Percentiles rank a stretch among this genome's conserved stretches.
phyloP scores from a whole-genome alignment of 2,329 filamentous ascomycete species.

The Fulvia fulva region DNA sequence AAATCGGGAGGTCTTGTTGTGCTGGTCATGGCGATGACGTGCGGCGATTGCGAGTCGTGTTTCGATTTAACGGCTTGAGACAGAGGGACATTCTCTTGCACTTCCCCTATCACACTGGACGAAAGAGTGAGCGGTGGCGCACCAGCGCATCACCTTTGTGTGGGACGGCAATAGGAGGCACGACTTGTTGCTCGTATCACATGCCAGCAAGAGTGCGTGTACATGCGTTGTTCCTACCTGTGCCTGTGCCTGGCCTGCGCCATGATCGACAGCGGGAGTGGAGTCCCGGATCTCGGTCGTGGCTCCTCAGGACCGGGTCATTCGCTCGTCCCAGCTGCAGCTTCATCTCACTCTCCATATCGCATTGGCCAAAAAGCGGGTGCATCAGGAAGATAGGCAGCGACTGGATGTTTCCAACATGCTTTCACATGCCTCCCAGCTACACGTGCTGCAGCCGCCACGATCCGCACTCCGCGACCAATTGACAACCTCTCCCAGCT shows the following conservation, averaged over 20 bases:
- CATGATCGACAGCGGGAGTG: too few relatives aligned
- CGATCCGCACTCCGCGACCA: background rate
- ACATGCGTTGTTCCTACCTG: too few relatives aligned
- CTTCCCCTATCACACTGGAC: background rate
- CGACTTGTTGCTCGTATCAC: background rate
- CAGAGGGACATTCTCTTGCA: background rate
- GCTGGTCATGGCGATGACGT: background rate
- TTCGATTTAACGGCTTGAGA: background rate
- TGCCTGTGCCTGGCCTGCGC: too few relatives aligned
- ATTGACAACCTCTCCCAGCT: background rate
- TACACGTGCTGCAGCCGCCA: background rate
- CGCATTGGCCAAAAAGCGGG: background rate
- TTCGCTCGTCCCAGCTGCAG: background rate
- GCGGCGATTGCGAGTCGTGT: background rate
- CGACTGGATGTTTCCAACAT: too few relatives aligned
- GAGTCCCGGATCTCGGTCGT: background rate
- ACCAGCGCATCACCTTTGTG: background rate
- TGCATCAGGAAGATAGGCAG: background rate
- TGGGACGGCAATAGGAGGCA: background rate
- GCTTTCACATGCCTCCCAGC: background rate
- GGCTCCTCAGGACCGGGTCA: background rate
- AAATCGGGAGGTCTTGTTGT: constrained; percentile 1
- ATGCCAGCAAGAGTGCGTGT: background rate
- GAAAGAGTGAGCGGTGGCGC: background rate
- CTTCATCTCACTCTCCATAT: background rate